Evolutionary conservation across 441 rosid genomes (phyloP).

Genomic region (Adansonia gregorii): DNA sequence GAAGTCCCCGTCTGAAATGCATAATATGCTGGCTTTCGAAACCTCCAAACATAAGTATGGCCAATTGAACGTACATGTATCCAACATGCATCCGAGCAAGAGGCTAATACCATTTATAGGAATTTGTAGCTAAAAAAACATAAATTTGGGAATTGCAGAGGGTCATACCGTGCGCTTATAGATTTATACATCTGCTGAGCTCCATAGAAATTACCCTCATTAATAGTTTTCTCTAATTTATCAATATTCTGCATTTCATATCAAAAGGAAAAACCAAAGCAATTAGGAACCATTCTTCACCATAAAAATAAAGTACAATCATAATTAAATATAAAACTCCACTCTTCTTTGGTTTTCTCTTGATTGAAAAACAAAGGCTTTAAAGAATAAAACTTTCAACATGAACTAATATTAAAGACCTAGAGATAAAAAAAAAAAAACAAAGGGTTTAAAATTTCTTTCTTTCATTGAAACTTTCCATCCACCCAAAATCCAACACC

Average conservation of each 20-base stretch:
- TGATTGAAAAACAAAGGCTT: not conserved
- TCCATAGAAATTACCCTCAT: conserved; percentile 85
- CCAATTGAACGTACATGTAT: no score
- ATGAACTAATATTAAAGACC: not conserved
- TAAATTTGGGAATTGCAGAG: not conserved
- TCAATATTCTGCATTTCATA: conserved; percentile 63
- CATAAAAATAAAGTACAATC: not conserved
- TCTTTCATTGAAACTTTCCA: conserved; percentile 4
- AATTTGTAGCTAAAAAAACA: not conserved
- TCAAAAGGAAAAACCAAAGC: not conserved
- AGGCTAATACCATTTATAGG: not conserved
- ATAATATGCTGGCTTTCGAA: not conserved
- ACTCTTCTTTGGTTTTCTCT: not conserved
- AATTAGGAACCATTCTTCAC: conserved; percentile 16
- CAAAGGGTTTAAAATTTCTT: not conserved
- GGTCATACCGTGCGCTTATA: conserved; percentile 68
- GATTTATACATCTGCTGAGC: conserved; percentile 98
- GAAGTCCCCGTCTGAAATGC: not conserved
- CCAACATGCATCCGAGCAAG: not conserved
- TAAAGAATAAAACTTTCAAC: not conserved
- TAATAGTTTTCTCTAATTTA: conserved; percentile 72
- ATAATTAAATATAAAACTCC: not conserved
- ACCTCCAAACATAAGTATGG: not conserved
- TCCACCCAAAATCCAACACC: not conserved
- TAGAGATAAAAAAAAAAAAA: conserved; percentile 8